Evolutionary conservation across 805 yeast genomes (phyloP).

Genomic region (Saccharomycopsis schoenii): DNA sequence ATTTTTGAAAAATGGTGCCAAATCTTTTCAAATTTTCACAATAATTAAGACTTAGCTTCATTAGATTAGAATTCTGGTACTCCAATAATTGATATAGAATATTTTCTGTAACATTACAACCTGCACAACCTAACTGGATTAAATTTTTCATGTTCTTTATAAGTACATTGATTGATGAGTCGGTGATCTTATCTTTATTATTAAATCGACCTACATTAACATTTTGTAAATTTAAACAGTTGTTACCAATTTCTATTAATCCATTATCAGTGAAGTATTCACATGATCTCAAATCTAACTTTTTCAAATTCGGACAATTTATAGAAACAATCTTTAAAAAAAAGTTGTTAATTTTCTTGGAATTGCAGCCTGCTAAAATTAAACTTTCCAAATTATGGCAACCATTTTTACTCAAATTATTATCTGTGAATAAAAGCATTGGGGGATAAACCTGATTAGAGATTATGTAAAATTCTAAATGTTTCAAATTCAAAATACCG

Average conservation of each 20-base stretch:
- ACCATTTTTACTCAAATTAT: conserved; percentile 21
- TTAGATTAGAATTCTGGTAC: conserved; percentile 37
- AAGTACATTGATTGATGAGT: conserved; percentile 51
- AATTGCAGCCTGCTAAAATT: conserved; percentile 59
- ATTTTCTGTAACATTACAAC: conserved; percentile 70
- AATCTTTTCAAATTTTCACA: conserved; percentile 37
- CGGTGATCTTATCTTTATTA: conserved; percentile 59
- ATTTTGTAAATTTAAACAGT: conserved; percentile 46
- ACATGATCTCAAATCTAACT: conserved; percentile 77
- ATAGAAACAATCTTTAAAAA: conserved; percentile 43
- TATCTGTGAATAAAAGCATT: conserved; percentile 22
- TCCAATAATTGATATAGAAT: conserved; percentile 73
- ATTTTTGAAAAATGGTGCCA: neutral
- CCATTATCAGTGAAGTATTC: conserved; percentile 70
- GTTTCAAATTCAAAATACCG: conserved; percentile 33
- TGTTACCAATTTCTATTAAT: conserved; percentile 50
- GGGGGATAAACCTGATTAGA: conserved; percentile 40
- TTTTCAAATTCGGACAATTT: conserved; percentile 47
- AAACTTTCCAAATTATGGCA: conserved; percentile 29
- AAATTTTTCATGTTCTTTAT: conserved; percentile 44
- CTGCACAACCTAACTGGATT: conserved; percentile 78
- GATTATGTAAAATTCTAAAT: conserved; percentile 67
- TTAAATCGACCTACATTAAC: conserved; percentile 75
- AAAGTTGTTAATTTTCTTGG: conserved; percentile 49
- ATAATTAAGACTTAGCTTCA: conserved; percentile 65